A percentile compares a stretch with the other conserved stretches of the same genome.
Evolutionary conservation across 257 asterid species (phyloP).

Genomic region (Solanum okadae): DNA sequence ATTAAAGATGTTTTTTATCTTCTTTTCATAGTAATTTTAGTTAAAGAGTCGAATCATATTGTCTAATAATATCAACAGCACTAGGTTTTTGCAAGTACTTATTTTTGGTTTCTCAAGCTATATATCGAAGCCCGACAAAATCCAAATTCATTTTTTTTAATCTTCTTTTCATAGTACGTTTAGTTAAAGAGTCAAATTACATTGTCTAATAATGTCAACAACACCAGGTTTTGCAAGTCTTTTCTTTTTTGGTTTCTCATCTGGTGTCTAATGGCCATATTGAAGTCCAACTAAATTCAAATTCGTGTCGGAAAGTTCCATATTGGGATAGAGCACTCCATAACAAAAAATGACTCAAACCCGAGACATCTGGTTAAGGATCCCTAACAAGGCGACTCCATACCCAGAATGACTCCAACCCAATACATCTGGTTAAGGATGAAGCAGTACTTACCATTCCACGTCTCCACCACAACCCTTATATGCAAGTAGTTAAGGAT

Average conservation of each 20-base stretch:
- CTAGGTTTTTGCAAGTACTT: neutral
- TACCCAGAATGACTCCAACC: no score
- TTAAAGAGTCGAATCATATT: conserved; percentile 20
- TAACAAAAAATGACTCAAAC: no score
- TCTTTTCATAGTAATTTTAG: conserved; percentile 11
- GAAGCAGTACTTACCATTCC: no score
- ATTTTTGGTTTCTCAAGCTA: neutral
- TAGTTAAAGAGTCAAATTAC: conserved; percentile 24
- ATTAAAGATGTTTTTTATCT: neutral
- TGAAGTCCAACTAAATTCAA: no score
- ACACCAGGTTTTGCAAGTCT: neutral
- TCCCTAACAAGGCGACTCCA: no score
- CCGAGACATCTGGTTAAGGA: no score
- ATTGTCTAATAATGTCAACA: neutral
- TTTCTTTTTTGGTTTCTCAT: no score
- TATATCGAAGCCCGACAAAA: neutral
- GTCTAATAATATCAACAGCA: neutral
- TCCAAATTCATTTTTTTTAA: neutral
- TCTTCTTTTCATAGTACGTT: conserved; percentile 8
- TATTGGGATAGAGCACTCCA: no score
- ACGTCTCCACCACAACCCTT: no score
- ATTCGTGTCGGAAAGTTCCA: neutral
- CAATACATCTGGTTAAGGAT: no score
- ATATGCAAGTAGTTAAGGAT: no score
- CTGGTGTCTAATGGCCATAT: no score